phyloP scores from a whole-genome alignment of 129 eudicot species.

The Chrysanthemum lavandulifolium region DNA sequence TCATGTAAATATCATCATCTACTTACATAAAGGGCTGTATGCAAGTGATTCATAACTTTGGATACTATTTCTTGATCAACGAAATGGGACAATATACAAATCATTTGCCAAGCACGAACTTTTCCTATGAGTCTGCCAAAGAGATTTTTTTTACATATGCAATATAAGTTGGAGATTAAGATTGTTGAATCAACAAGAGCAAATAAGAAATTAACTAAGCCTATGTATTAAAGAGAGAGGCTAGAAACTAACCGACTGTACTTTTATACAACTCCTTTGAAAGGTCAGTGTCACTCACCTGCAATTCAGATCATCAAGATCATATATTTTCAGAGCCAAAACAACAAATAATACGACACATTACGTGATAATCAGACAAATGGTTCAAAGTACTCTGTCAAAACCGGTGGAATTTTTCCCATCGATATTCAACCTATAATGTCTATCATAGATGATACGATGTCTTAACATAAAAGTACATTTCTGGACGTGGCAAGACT shows the following conservation, averaged over 20 bases:
- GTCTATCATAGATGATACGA: no score
- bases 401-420: no score
- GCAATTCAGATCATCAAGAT: slow-evolving; percentile 29
- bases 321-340: slow-evolving; percentile 8
- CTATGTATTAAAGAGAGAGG: background rate
- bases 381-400: background rate
- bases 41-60: slow-evolving; percentile 63
- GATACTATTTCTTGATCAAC: slow-evolving; percentile 64
- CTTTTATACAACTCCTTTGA: slow-evolving; percentile 90
- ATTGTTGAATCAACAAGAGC: background rate
- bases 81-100: slow-evolving; percentile 77
- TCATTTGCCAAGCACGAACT: slow-evolving; percentile 98
- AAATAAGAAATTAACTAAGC: background rate
- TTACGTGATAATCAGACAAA: background rate
- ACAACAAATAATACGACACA: background rate
- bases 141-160: background rate
- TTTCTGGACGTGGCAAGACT: no score
- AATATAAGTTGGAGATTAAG: background rate
- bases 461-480: no score
- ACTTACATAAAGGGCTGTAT: slow-evolving; percentile 68
- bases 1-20: slow-evolving; percentile 7
- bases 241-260: slow-evolving; percentile 71
- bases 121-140: slow-evolving; percentile 81
- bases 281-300: slow-evolving; percentile 82
- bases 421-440: no score